These are phyloP conservation scores for Termitomyces sp. DNA, from an alignment of 768 basidiomycete species.

Conservation along the genomic window DNA sequence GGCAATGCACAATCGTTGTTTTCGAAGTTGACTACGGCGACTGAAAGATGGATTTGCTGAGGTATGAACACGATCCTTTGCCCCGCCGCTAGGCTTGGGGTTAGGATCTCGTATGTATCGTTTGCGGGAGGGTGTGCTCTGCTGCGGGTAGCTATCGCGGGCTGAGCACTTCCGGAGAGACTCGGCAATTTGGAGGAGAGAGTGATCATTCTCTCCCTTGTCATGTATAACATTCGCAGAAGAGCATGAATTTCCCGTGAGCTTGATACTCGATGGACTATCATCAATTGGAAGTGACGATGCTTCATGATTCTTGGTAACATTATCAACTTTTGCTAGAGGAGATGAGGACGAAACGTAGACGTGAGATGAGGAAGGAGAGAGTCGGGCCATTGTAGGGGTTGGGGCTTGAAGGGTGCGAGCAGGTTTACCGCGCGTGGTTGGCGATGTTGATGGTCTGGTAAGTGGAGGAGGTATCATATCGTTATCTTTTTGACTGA, in stretches of 20 bases:
- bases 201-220: not conserved
- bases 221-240: not conserved
- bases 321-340: constrained; percentile 9
- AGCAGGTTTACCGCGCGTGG: not conserved
- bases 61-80: not conserved
- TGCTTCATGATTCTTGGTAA: not conserved
- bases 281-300: not conserved
- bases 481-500: not conserved
- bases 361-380: not conserved
- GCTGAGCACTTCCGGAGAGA: not conserved
- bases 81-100: too few relatives aligned
- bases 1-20: constrained; percentile 24
- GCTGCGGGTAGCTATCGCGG: not conserved
- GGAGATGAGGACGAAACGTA: constrained; percentile 5
- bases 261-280: not conserved
- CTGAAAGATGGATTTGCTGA: not conserved
- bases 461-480: not conserved
- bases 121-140: not conserved
- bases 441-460: not conserved
- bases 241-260: not conserved
- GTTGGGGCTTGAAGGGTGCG: not conserved
- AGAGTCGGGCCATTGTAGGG: constrained; percentile 1
- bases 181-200: not conserved
- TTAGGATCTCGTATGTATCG: not conserved
- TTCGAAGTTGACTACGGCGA: constrained; percentile 11